Conservation (phyloP, 2,329 filamentous ascomycete genomes). For the Microdochium bolleyi region DNA sequence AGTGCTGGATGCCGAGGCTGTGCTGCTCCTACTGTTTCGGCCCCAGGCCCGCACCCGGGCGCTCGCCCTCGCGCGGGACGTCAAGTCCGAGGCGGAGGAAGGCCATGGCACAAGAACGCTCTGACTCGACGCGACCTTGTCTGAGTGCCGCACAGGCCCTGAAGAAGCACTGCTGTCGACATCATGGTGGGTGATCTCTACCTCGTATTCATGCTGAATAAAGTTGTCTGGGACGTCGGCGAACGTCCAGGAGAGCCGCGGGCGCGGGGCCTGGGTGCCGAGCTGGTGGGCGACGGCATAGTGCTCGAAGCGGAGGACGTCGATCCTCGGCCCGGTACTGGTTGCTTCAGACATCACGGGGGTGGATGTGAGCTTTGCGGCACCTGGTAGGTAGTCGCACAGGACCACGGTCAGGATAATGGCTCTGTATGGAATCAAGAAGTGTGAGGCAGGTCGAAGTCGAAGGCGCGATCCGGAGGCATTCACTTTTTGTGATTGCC, state of each 20-base stretch:
- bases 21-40: neutral
- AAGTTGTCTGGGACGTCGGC: neutral
- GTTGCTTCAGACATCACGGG: no score
- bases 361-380: no score
- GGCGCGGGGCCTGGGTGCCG: neutral
- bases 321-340: neutral
- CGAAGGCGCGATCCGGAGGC: no score
- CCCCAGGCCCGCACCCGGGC: neutral
- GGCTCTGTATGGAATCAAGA: no score
- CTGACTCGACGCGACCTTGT: neutral
- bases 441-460: no score
- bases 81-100: neutral
- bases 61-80: neutral
- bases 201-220: neutral
- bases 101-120: neutral
- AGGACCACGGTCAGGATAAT: no score
- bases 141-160: neutral
- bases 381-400: no score
- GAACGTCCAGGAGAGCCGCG: neutral
- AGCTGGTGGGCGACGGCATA: neutral
- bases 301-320: neutral
- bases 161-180: neutral
- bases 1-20: neutral
- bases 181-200: neutral
- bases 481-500: no score